Evolutionary conservation across 2,329 filamentous ascomycete genomes (phyloP).

Genomic region (Nemania diffusa): DNA sequence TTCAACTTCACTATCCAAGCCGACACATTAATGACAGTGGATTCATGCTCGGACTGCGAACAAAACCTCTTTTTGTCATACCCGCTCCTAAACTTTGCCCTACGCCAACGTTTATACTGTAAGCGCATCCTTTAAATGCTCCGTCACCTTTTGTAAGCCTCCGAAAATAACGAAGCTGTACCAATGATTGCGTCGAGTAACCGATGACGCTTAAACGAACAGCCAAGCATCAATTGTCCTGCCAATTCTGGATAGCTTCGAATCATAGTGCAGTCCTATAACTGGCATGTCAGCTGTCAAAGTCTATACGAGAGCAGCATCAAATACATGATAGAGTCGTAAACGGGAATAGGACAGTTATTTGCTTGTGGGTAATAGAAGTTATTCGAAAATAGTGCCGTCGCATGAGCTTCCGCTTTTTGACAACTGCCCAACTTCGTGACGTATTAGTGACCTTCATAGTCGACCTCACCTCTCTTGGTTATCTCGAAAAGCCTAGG

Average conservation of each 20-base stretch:
- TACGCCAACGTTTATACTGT: background rate
- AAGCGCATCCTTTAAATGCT: background rate
- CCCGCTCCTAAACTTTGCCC: background rate
- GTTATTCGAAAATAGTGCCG: background rate
- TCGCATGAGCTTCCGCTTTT: background rate
- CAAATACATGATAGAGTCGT: background rate
- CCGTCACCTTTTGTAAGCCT: background rate
- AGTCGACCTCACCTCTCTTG: background rate
- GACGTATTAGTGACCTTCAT: background rate
- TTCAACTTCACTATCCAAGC: no score
- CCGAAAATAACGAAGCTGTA: background rate
- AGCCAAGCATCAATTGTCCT: background rate
- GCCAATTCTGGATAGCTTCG: conserved; percentile 4
- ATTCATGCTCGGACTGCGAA: conserved; percentile 12
- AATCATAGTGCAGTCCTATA: background rate
- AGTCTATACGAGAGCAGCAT: background rate
- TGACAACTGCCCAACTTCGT: background rate
- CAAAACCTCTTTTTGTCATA: background rate
- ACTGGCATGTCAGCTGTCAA: background rate
- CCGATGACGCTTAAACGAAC: conserved; percentile 9
- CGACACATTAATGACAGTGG: background rate
- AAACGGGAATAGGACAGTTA: background rate
- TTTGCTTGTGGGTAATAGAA: background rate
- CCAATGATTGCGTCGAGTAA: conserved; percentile 6
- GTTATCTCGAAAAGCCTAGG: background rate